phyloP scores from a whole-genome alignment of 495 filamentous ascomycete species.

The Tuber borchii region DNA sequence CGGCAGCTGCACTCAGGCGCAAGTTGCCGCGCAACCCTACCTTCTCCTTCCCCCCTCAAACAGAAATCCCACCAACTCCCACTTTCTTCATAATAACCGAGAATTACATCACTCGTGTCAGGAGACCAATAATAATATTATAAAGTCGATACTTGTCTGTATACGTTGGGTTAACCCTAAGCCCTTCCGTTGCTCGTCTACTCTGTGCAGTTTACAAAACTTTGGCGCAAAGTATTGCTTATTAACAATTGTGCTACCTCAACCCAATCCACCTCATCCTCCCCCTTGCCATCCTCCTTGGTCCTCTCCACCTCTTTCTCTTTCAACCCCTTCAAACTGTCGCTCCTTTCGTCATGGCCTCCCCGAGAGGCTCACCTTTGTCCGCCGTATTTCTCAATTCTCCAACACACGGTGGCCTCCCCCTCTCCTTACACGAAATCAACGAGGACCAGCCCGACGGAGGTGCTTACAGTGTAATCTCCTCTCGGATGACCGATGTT shows the following conservation, averaged over 20 bases:
- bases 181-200: not conserved
- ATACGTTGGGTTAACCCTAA: not conserved
- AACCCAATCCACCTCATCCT: conserved; percentile 1
- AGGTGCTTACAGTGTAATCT: conserved; percentile 62
- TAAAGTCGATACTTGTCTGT: not conserved
- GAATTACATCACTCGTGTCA: not conserved
- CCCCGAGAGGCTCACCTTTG: conserved; percentile 27
- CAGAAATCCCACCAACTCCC: not conserved
- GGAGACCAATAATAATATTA: not conserved
- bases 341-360: conserved; percentile 25
- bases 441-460: conserved; percentile 37
- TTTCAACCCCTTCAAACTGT: conserved; percentile 7
- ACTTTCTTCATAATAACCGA: not conserved
- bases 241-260: not conserved
- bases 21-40: too few relatives aligned
- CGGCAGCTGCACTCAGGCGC: not conserved
- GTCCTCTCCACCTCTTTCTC: not conserved
- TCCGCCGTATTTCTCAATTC: conserved; percentile 27
- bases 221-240: not conserved
- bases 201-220: not conserved
- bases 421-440: conserved; percentile 39
- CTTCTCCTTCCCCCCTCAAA: not conserved
- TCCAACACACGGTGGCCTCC: conserved; percentile 30
- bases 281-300: conserved; percentile 9
- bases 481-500: conserved; percentile 77